These are phyloP conservation scores for Aspergillus sergii DNA, from an alignment of 2,329 filamentous ascomycete species.

Conservation along the genomic window DNA sequence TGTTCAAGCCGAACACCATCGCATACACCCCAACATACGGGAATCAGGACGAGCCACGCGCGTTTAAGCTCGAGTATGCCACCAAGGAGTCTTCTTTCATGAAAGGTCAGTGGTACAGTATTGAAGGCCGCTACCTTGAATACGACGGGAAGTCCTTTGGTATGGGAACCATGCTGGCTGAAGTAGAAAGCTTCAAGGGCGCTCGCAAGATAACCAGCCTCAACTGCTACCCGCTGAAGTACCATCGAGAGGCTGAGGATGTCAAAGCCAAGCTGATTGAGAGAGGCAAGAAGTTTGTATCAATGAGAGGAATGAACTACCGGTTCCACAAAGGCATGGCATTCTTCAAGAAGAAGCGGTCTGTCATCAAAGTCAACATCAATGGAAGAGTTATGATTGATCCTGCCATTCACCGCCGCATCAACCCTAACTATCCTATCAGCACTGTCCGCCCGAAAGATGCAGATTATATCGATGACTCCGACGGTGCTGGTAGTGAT, in stretches of 20 bases:
- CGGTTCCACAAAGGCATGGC: constrained; percentile 81
- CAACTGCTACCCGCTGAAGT: constrained; percentile 74
- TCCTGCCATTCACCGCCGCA: constrained; percentile 75
- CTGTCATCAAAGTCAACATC: constrained; percentile 77
- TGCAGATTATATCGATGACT: constrained; percentile 60
- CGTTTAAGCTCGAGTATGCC: constrained; percentile 78
- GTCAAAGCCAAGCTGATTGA: constrained; percentile 70
- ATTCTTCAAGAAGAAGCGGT: constrained; percentile 79
- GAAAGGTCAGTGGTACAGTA: constrained; percentile 72
- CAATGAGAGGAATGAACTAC: constrained; percentile 81
- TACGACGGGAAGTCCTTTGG: constrained; percentile 88
- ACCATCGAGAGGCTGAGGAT: constrained; percentile 71
- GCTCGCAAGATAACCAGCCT: constrained; percentile 80
- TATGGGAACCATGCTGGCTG: constrained; percentile 68
- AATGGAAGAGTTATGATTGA: constrained; percentile 89
- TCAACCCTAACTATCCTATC: constrained; percentile 83
- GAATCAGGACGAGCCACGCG: constrained; percentile 72
- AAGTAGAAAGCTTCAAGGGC: constrained; percentile 76
- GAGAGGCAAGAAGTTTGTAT: constrained; percentile 81
- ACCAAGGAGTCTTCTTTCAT: constrained; percentile 70
- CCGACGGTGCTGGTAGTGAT: constrained; percentile 42
- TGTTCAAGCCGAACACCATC: constrained; percentile 85
- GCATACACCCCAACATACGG: constrained; percentile 78
- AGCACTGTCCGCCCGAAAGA: constrained; percentile 74
- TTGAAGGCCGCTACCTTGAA: constrained; percentile 77